Conservation (phyloP, 2,329 filamentous ascomycete genomes). For the Colletotrichum spaethianum region DNA sequence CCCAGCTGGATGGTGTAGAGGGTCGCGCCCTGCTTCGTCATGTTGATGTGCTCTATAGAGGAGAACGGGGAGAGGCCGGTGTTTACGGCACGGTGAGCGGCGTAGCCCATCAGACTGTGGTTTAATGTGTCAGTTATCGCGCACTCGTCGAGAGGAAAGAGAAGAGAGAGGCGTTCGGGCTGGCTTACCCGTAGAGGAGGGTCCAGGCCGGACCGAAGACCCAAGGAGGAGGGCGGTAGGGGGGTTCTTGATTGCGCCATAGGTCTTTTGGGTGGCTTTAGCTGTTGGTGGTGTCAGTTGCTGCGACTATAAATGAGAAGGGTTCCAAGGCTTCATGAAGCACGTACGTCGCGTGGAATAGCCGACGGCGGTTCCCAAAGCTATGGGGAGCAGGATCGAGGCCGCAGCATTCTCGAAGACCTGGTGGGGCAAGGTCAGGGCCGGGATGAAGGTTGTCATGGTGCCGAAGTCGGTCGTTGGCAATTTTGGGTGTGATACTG, state of each 20-base stretch:
- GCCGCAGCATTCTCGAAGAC: conserved; percentile 81
- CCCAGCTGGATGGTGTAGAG: conserved; percentile 90
- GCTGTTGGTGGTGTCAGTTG: conserved; percentile 53
- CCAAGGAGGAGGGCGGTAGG: conserved; percentile 72
- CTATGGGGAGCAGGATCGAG: conserved; percentile 83
- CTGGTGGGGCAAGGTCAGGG: conserved; percentile 79
- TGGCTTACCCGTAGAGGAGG: conserved; percentile 69
- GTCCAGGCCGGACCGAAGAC: conserved; percentile 79
- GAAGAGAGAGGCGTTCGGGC: background rate
- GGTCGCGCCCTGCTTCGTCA: conserved; percentile 78
- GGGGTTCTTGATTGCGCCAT: conserved; percentile 77
- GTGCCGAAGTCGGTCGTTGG: conserved; percentile 29
- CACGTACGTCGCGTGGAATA: conserved; percentile 75
- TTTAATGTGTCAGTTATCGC: conserved; percentile 17
- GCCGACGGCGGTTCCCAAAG: conserved; percentile 80
- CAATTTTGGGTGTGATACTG: background rate
- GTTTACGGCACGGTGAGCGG: conserved; percentile 82
- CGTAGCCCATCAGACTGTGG: conserved; percentile 83
- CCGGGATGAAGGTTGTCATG: conserved; percentile 88
- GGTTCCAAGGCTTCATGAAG: background rate
- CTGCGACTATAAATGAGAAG: background rate
- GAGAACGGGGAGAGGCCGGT: conserved; percentile 72
- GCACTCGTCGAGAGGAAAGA: conserved; percentile 19
- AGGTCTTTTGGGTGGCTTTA: conserved; percentile 72
- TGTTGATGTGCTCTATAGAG: conserved; percentile 66